These are phyloP conservation scores for Hericium rajendrae DNA, from an alignment of 768 basidiomycete genomes.

Conservation along the genomic window DNA sequence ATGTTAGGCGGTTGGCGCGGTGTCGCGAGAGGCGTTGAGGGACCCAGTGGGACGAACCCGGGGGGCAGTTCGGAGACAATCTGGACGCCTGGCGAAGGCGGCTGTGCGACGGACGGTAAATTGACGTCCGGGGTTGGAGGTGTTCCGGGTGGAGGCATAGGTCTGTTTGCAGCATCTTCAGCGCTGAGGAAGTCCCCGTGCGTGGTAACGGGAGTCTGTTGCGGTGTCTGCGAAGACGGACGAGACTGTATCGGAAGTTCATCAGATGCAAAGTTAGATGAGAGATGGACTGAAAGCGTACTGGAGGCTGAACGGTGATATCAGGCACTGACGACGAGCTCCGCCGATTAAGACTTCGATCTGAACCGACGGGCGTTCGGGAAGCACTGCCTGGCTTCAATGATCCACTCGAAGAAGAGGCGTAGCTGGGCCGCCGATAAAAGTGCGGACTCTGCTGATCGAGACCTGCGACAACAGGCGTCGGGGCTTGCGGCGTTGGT, in stretches of 20 bases:
- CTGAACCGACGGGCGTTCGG: constrained; percentile 5
- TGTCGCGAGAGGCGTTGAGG: constrained; percentile 1
- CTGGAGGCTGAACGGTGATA: constrained; percentile 7
- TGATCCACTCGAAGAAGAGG: constrained; percentile 6
- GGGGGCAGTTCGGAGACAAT: constrained; percentile 10
- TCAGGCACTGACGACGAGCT: constrained; percentile 9
- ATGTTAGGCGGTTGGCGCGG: no score
- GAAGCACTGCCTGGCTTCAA: neutral
- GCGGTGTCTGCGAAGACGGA: constrained; percentile 12
- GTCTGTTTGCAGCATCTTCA: constrained; percentile 9
- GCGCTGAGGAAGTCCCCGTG: constrained; percentile 6
- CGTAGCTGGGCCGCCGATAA: constrained; percentile 10
- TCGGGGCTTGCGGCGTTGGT: neutral
- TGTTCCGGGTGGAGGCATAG: constrained; percentile 1
- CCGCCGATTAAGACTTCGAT: constrained; percentile 4
- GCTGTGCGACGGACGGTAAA: neutral
- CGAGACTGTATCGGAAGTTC: constrained; percentile 7
- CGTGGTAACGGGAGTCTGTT: constrained; percentile 4
- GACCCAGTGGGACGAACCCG: constrained; percentile 8
- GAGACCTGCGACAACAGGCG: neutral
- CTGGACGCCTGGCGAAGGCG: neutral
- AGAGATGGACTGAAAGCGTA: neutral
- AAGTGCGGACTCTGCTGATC: constrained; percentile 2
- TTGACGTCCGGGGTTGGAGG: neutral
- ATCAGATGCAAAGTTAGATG: neutral